phyloP scores from a whole-genome alignment of 768 basidiomycete genomes.

The Holtermannia corniformis region DNA sequence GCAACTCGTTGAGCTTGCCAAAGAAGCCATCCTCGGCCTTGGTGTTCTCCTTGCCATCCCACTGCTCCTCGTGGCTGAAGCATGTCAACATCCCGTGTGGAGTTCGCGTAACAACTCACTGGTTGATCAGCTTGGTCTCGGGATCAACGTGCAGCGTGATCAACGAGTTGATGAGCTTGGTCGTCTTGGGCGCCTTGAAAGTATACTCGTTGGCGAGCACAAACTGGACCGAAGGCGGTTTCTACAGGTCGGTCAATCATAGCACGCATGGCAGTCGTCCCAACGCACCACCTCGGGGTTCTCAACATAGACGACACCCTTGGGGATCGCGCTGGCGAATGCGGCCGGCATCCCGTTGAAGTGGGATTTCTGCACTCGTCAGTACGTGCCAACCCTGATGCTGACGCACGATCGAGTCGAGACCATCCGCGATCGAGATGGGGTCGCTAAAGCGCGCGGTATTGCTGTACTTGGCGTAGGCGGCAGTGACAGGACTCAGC shows the following conservation, averaged over 20 bases:
- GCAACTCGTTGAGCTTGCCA: slow-evolving; percentile 32
- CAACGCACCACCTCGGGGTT: slow-evolving; percentile 33
- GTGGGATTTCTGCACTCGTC: slow-evolving; percentile 21
- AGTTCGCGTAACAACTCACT: slow-evolving; percentile 24
- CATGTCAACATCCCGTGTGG: background rate
- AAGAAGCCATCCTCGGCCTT: slow-evolving; percentile 35
- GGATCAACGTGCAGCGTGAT: slow-evolving; percentile 36
- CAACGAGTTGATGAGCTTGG: slow-evolving; percentile 33
- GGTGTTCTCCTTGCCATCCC: slow-evolving; percentile 36
- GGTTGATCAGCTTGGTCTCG: slow-evolving; percentile 23
- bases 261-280: background rate
- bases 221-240: slow-evolving; percentile 37
- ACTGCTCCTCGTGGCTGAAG: slow-evolving; percentile 30
- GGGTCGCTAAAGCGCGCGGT: slow-evolving; percentile 36
- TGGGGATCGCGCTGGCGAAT: slow-evolving; percentile 23
- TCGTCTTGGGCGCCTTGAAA: slow-evolving; percentile 16
- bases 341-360: slow-evolving; percentile 22
- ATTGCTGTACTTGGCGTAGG: slow-evolving; percentile 27
- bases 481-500: slow-evolving; percentile 27
- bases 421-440: slow-evolving; percentile 31
- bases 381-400: background rate
- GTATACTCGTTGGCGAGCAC: slow-evolving; percentile 30
- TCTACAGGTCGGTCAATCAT: slow-evolving; percentile 5
- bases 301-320: slow-evolving; percentile 27
- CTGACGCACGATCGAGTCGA: slow-evolving; percentile 18